These are phyloP conservation scores for Phyllosticta citribraziliensis DNA, from an alignment of 2,329 filamentous ascomycete species.

Conservation along the genomic window DNA sequence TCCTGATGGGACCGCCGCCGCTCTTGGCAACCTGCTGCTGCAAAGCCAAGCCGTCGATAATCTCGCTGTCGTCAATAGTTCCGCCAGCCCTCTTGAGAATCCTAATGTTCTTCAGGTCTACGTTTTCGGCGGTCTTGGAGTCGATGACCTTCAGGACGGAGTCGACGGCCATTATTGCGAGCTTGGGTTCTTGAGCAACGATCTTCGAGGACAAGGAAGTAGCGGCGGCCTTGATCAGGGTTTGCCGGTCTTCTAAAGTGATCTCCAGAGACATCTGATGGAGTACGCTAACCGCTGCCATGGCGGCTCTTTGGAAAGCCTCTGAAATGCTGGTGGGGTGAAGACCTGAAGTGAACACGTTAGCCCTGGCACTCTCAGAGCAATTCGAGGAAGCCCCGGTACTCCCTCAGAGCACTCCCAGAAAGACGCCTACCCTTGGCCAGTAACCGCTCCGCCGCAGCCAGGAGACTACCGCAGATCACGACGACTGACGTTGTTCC, in stretches of 20 bases:
- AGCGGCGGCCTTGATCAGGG: constrained; percentile 90
- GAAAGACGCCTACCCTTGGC: constrained; percentile 53
- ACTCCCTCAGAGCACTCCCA: neutral
- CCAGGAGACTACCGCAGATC: constrained; percentile 88
- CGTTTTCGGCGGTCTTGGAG: constrained; percentile 88
- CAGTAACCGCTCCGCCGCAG: constrained; percentile 83
- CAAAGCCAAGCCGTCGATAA: constrained; percentile 88
- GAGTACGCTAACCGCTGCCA: too few relatives aligned
- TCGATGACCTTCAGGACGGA: constrained; percentile 94
- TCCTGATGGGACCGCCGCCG: constrained; percentile 77
- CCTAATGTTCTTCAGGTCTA: constrained; percentile 91
- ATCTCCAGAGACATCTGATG: too few relatives aligned
- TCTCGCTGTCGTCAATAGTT: constrained; percentile 96
- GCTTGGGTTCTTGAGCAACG: constrained; percentile 90
- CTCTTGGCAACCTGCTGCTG: constrained; percentile 91
- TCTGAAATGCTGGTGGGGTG: constrained; percentile 98
- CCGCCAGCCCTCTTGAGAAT: constrained; percentile 97
- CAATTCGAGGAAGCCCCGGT: neutral
- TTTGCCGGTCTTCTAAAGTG: constrained; percentile 79
- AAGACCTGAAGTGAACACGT: constrained; percentile 43
- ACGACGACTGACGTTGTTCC: constrained; percentile 97
- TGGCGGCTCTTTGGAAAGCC: constrained; percentile 91
- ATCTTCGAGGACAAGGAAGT: constrained; percentile 98
- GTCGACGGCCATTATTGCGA: constrained; percentile 97
- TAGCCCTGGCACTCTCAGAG: neutral